These are phyloP conservation scores for Cladophialophora bantiana DNA, from an alignment of 2,329 filamentous ascomycete species.

Conservation along the genomic window DNA sequence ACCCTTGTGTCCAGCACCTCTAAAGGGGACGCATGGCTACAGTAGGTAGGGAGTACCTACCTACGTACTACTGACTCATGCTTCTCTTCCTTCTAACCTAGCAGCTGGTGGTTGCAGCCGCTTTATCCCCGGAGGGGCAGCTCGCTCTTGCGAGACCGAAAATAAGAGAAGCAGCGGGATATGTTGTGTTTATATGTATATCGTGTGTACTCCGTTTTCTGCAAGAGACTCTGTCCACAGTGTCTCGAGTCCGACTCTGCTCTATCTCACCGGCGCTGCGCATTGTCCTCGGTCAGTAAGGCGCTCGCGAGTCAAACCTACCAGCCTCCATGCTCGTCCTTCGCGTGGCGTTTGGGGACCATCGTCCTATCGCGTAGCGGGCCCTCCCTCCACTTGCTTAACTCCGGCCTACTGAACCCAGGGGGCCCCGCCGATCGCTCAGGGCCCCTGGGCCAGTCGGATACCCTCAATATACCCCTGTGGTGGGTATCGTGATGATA, in stretches of 20 bases:
- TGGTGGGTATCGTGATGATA: neutral
- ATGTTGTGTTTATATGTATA: neutral
- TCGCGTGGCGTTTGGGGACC: conserved; percentile 5
- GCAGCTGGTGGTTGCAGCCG: conserved; percentile 2
- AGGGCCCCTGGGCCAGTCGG: conserved; percentile 2
- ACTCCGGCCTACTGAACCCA: neutral
- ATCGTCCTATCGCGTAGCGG: conserved; percentile 1
- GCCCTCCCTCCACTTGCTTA: neutral
- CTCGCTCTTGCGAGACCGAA: neutral
- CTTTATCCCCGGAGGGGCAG: neutral
- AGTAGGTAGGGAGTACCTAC: neutral
- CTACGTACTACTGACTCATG: neutral
- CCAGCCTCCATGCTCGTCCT: neutral
- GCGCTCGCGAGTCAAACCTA: neutral
- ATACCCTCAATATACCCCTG: neutral
- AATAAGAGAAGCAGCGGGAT: neutral
- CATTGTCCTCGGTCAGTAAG: neutral
- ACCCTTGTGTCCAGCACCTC: neutral
- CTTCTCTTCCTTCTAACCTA: neutral
- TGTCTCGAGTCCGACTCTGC: neutral
- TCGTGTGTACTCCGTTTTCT: neutral
- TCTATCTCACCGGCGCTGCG: neutral
- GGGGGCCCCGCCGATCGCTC: conserved; percentile 2
- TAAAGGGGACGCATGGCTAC: neutral
- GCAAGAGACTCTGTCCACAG: neutral